Base-by-base conservation (phyloP, 768 basidiomycete genomes). In the Termitomyces sp. region DNA sequence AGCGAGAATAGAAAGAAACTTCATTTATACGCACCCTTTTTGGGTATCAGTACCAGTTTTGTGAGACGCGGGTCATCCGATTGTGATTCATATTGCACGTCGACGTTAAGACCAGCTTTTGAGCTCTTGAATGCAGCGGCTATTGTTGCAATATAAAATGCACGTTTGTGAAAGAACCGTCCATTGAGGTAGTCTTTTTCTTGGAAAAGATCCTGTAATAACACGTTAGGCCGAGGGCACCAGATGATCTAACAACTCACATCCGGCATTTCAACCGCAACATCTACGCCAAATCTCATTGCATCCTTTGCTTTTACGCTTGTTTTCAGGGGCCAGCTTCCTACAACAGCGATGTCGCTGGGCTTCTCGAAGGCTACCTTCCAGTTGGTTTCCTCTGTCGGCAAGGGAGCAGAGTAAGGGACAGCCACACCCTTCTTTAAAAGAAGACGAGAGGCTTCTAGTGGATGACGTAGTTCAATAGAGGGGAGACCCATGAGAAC, bases 111-210 rank as follows among this genome's bases (percentile, higher is more conserved):
- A 9, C 72, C 72, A 52, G 67, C 74, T 61, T 79, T 77, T 13
- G 78, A 71, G 38, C 73, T 70, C 46, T 73, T 74, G 41, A 94
- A 69, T 1, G 83, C 81, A 8, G 82, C 77, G 2, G 91, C 90
- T 48, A 98, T 75, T 4, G 82, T 83, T 7, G 94, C 89, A 20
- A 98, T 82, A 72, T 93, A 99, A 69, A 89, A 94, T 0, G 93
- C 87, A 41, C 92, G 81, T 69, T 98, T 98, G 69, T 95, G 89
- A 69, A 96, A 95, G 70, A 89, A 94, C 12, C 97, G 84, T 8
- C 86, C 83, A 68, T 95, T 88, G 58, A 94, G 77, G 63, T 93
- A 92, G 68, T 98, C 95, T 69, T 98, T 99, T 67, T 95, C 93
- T 75, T 96, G 93, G 67, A 98, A 95, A n/a, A 97, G 76, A 50